Conservation (phyloP, 176 grass and related monocot genomes). For the Typha latifolia region DNA sequence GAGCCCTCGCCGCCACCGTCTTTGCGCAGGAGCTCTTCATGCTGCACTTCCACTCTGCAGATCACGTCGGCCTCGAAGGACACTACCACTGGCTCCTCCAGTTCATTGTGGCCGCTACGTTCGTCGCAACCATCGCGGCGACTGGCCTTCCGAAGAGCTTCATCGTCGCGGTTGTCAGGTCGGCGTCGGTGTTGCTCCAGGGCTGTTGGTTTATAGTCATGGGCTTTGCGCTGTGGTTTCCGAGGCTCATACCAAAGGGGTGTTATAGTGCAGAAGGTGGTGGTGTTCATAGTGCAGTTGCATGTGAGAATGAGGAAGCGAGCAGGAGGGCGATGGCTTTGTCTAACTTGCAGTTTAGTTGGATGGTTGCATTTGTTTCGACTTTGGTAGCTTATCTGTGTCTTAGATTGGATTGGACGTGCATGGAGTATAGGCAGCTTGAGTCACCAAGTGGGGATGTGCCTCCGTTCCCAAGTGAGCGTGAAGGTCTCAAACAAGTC, state of each 20-base stretch:
- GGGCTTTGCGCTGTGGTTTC: slow-evolving; percentile 66
- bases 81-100: slow-evolving; percentile 94
- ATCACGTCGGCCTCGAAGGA: slow-evolving; percentile 66
- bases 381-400: slow-evolving; percentile 47
- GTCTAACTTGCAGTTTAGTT: slow-evolving; percentile 84
- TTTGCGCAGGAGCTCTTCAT: slow-evolving; percentile 77
- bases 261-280: slow-evolving; percentile 27
- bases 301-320: slow-evolving; percentile 48
- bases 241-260: slow-evolving; percentile 42
- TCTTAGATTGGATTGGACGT: slow-evolving; percentile 29
- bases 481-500: slow-evolving; percentile 30
- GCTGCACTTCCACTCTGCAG: slow-evolving; percentile 57
- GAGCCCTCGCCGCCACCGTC: slow-evolving; percentile 52
- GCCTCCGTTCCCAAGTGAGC: slow-evolving; percentile 7
- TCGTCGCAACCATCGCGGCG: slow-evolving; percentile 20
- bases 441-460: slow-evolving; percentile 11
- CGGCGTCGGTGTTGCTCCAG: slow-evolving; percentile 54
- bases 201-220: slow-evolving; percentile 76
- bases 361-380: slow-evolving; percentile 45
- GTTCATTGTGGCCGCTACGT: slow-evolving; percentile 30
- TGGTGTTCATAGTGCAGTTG: slow-evolving; percentile 28
- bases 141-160: slow-evolving; percentile 43
- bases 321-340: slow-evolving; percentile 34
- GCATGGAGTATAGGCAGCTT: slow-evolving; percentile 49
- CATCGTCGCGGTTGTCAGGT: slow-evolving; percentile 34